Evolutionary conservation across 768 basidiomycete genomes (phyloP).

Genomic region (Kwoniella europaea): DNA sequence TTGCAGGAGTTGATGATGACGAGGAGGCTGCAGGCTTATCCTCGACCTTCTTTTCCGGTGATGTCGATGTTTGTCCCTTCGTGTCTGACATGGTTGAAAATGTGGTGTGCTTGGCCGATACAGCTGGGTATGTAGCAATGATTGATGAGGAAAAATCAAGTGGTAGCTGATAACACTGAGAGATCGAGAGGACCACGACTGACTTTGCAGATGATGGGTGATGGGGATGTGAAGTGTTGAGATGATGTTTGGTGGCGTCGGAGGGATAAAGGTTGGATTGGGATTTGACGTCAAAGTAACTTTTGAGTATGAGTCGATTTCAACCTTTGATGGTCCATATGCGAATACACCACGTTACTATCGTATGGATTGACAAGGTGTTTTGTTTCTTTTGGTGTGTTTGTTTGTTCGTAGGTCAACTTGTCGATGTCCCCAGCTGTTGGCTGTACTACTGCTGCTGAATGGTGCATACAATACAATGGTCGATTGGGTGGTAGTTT

Average conservation of each 20-base stretch:
- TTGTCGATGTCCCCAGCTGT: too few relatives aligned
- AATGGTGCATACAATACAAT: too few relatives aligned
- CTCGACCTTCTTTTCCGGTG: constrained; percentile 7
- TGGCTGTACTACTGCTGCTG: too few relatives aligned
- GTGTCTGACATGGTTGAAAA: constrained; percentile 9
- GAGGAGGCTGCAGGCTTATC: constrained; percentile 10
- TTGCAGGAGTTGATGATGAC: neutral
- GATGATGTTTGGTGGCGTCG: constrained; percentile 6
- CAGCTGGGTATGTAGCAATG: too few relatives aligned
- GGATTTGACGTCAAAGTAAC: neutral
- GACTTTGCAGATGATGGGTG: neutral
- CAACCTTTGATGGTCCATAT: too few relatives aligned
- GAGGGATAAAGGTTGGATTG: constrained; percentile 6
- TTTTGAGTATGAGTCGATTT: too few relatives aligned
- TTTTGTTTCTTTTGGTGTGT: too few relatives aligned
- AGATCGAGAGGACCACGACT: neutral
- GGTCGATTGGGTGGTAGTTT: too few relatives aligned
- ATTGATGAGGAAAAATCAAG: neutral
- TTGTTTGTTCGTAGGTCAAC: too few relatives aligned
- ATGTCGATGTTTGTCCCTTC: constrained; percentile 6
- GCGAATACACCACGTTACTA: too few relatives aligned
- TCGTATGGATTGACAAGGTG: too few relatives aligned
- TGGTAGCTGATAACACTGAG: neutral
- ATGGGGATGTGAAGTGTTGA: neutral
- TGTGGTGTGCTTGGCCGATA: too few relatives aligned